Base-by-base conservation (phyloP, 257 asterid species). In the Striga asiatica region DNA sequence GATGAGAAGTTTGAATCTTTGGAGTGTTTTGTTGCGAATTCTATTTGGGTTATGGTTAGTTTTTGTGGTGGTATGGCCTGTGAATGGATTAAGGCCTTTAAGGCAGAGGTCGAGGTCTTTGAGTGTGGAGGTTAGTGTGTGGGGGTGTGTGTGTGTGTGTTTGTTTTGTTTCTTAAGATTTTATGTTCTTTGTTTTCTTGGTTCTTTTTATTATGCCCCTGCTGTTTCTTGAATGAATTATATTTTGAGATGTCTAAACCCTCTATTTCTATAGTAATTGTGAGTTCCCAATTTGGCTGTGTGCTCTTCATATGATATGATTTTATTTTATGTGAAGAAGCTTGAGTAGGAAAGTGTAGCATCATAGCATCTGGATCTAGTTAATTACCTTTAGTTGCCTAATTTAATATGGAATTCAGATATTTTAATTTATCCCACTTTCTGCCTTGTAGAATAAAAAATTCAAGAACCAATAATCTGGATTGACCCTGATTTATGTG, bases 91-190 rank as follows among this genome's bases (percentile, higher is more conserved):
- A 27, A 84, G 98, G 61, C 98, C 98, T 55, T 71, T 92, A 38
- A 78, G 94, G 73, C 88, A 92, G 76, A 76, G 81, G 71, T 66
- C 78, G 51, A 78, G 78, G 65, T 74, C 95, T 2, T 92, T 95
- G 99, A 88, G 97, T 28, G 99, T 88, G 62, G 97, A 92, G 95
- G 99, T 88, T 66, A 69, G 84, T 68, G 12, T 41, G 65, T 39
- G n/a, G n/a, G n/a, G n/a, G 29, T 13, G 35, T 62, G n/a, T 39
- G 29, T 18, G 48, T 62, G 5, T 22, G 17, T 18, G 21, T 22
- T 24, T 22, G n/a, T n/a, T n/a, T 39, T 39, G 18, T 39, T n/a
- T 14, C 2, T 5, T 35, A 0, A 4, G n/a, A n/a, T n/a, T 6
- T 4, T 37, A 37, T 11, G 13, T 4, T 39, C 13, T 12, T 38